Evolutionary conservation across 2,329 filamentous ascomycete genomes (phyloP), one percentile per base, ranked within the genome.

Genomic region (Penicillium concentricum): DNA sequence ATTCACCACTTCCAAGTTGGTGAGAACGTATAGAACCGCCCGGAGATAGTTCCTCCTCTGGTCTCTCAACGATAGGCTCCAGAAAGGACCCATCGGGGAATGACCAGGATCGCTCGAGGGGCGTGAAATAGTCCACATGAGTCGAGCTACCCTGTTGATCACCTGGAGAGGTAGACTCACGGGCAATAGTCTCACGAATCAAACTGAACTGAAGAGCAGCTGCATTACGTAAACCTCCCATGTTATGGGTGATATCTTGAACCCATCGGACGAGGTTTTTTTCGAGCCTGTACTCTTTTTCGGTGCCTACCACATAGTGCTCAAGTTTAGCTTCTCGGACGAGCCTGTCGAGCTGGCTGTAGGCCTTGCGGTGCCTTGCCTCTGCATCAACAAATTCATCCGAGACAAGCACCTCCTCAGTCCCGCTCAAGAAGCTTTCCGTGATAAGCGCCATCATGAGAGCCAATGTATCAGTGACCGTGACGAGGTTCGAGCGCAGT

Each of bases 221-320:
- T 34, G 94, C 92, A 78, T 92, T 96, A 62, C 92, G 84, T 67
- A 99, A 78, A 8, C 93, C 94, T 72, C 93, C 92, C 62, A 97
- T 88, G 62, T 91, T 92, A 71, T 97, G 92, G 5, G 91, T 87
- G 28, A 97, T 81, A 45, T 85, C 87, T 71, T 96, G 91, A 67
- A 97, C 84, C 63, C 90, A 93, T 68, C 91, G 88, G 43, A 93
- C 89, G 4, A 97, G 82, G 24, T 84, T 86, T 62, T 88, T 87
- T 67, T 97, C 90, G 3, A 95, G 82, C 37, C 83, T 81, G 71
- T 95, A 95, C 60, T 93, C 83, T 54, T 82, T 83, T 71, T 96
- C 92, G 3, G 85, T 87, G 2, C 93, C 93, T 5, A 91, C 73
- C 2, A 92, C 78, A 68, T 90, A 96, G 69, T 96, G 90, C 72